Conservation (phyloP, 306 rosid genomes). For the Castanopsis chinensis region DNA sequence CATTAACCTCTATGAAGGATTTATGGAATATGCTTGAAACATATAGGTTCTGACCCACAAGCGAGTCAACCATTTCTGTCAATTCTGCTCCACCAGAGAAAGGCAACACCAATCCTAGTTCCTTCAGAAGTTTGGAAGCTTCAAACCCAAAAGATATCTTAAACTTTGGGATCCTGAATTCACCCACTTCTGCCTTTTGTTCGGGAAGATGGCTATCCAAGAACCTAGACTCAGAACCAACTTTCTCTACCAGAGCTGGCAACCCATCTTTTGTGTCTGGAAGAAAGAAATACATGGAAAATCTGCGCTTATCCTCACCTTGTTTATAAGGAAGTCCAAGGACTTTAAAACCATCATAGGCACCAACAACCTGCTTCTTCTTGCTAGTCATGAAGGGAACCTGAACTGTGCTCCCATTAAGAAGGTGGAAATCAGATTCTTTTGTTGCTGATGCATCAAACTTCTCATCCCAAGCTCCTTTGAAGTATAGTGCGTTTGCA, state of each 20-base stretch:
- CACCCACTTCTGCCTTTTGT: slow-evolving; percentile 43
- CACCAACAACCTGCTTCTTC: slow-evolving; percentile 40
- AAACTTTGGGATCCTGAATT: slow-evolving; percentile 71
- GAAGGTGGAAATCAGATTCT: slow-evolving; percentile 60
- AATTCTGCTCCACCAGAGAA: slow-evolving; percentile 52
- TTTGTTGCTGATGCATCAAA: slow-evolving; percentile 59
- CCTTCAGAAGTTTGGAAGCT: slow-evolving; percentile 45
- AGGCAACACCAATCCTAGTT: slow-evolving; percentile 64
- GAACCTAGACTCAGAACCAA: slow-evolving; percentile 51
- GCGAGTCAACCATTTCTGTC: slow-evolving; percentile 73
- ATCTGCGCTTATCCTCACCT: slow-evolving; percentile 59
- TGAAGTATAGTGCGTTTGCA: slow-evolving; percentile 79
- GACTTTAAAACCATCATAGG: slow-evolving; percentile 63
- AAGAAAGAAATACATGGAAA: slow-evolving; percentile 71
- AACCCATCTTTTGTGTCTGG: slow-evolving; percentile 70
- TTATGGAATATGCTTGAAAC: slow-evolving; percentile 62
- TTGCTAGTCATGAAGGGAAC: slow-evolving; percentile 77
- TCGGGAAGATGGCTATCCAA: slow-evolving; percentile 52
- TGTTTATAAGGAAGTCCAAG: slow-evolving; percentile 63
- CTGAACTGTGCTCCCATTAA: slow-evolving; percentile 48
- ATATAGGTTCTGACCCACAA: slow-evolving; percentile 27
- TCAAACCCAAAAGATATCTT: slow-evolving; percentile 71
- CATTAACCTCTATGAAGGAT: slow-evolving; percentile 79
- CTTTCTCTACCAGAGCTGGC: slow-evolving; percentile 53
- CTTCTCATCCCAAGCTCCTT: slow-evolving; percentile 66